phyloP scores from a whole-genome alignment of 768 basidiomycete genomes.

The Gymnopilus junonius region DNA sequence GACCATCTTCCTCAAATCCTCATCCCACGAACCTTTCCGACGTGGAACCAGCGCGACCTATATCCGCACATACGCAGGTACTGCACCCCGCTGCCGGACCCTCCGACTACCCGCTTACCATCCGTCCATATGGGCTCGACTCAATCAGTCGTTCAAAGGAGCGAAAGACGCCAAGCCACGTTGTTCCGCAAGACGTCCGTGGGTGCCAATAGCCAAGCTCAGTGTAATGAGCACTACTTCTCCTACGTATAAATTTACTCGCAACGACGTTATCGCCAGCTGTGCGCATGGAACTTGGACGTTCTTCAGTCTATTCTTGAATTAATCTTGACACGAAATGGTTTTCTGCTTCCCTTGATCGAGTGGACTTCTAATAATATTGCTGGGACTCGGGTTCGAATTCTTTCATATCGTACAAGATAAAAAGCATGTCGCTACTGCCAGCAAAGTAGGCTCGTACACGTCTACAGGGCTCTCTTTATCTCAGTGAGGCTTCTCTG shows the following conservation, averaged over 20 bases:
- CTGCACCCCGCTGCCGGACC: background rate
- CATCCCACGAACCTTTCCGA: background rate
- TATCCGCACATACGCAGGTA: background rate
- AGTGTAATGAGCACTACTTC: background rate
- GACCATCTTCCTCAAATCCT: background rate
- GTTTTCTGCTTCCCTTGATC: background rate
- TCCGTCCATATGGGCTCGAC: conserved; percentile 5
- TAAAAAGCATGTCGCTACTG: background rate
- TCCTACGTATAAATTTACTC: background rate
- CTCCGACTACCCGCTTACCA: background rate
- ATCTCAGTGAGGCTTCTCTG: background rate
- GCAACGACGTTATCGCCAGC: background rate
- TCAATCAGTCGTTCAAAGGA: conserved; percentile 2
- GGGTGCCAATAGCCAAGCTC: background rate
- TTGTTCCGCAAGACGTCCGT: conserved; percentile 8
- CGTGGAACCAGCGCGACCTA: background rate
- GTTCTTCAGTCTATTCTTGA: conserved; percentile 6
- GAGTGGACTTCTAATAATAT: background rate
- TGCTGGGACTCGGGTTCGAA: background rate
- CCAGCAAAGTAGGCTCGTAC: background rate
- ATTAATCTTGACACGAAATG: background rate
- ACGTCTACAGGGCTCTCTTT: background rate
- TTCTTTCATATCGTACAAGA: background rate
- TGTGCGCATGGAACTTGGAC: conserved; percentile 1
- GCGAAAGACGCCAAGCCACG: conserved; percentile 9